These are phyloP conservation scores for Aplosporella prunicola DNA, from an alignment of 2,329 filamentous ascomycete genomes.

Conservation along the genomic window DNA sequence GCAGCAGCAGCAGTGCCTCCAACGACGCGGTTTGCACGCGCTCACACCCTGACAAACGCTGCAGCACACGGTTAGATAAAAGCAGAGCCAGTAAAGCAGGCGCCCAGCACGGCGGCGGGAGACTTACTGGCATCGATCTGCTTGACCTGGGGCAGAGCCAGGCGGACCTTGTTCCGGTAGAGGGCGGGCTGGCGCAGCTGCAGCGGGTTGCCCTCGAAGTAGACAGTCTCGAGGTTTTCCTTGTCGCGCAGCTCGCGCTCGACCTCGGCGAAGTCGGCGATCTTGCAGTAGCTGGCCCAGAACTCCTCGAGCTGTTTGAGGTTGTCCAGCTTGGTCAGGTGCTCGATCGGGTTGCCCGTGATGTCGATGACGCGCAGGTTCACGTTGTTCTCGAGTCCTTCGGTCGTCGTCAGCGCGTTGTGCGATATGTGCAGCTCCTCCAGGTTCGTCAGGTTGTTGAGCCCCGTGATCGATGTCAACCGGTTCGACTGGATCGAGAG, in stretches of 20 bases:
- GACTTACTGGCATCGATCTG: constrained; percentile 76
- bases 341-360: constrained; percentile 73
- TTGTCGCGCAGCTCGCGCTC: constrained; percentile 72
- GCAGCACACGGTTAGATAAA: too few relatives aligned
- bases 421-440: constrained; percentile 95
- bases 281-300: constrained; percentile 85
- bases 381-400: constrained; percentile 47
- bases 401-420: constrained; percentile 73
- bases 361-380: constrained; percentile 72
- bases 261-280: constrained; percentile 72
- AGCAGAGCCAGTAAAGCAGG: too few relatives aligned
- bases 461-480: constrained; percentile 65
- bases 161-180: constrained; percentile 85
- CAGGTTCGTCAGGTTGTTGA: constrained; percentile 63
- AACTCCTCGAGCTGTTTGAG: constrained; percentile 73
- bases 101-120: not conserved
- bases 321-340: constrained; percentile 60
- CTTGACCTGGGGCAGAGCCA: constrained; percentile 76
- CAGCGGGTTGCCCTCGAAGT: constrained; percentile 90
- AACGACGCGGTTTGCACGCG: too few relatives aligned
- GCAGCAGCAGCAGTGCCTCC: too few relatives aligned
- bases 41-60: too few relatives aligned
- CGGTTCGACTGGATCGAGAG: constrained; percentile 95
- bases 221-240: constrained; percentile 73
- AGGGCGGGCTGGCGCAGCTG: constrained; percentile 70